phyloP scores from a whole-genome alignment of 495 filamentous ascomycete species.

The Parathielavia appendiculata region DNA sequence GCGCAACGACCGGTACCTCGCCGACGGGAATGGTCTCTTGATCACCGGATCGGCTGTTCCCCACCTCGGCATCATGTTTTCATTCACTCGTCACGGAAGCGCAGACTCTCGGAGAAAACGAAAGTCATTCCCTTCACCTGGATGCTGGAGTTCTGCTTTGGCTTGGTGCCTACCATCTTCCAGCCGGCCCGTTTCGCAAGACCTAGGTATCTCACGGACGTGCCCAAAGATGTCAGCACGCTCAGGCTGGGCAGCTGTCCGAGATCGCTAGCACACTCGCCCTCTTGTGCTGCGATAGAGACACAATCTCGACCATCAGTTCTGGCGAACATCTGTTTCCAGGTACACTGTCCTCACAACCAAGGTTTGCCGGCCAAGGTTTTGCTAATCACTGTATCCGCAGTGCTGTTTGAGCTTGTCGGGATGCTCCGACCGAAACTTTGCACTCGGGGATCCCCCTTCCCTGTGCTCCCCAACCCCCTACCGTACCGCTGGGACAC shows the following conservation, averaged over 20 bases:
- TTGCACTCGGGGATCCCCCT: not conserved
- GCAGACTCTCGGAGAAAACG: not conserved
- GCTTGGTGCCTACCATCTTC: not conserved
- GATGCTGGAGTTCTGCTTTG: not conserved
- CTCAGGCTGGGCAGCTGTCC: not conserved
- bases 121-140: not conserved
- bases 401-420: not conserved
- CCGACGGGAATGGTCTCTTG: constrained; percentile 34
- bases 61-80: not conserved
- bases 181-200: no score
- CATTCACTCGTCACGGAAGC: not conserved
- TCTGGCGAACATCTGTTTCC: not conserved
- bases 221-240: not conserved
- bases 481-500: not conserved
- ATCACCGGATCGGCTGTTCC: not conserved
- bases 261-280: not conserved
- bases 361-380: not conserved
- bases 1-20: constrained; percentile 29
- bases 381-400: no score
- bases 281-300: not conserved
- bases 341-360: not conserved
- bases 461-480: not conserved
- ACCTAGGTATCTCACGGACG: no score
- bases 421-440: not conserved
- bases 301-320: not conserved